phyloP scores from a whole-genome alignment of 495 filamentous ascomycete species.

The Mycothermus thermophilus region DNA sequence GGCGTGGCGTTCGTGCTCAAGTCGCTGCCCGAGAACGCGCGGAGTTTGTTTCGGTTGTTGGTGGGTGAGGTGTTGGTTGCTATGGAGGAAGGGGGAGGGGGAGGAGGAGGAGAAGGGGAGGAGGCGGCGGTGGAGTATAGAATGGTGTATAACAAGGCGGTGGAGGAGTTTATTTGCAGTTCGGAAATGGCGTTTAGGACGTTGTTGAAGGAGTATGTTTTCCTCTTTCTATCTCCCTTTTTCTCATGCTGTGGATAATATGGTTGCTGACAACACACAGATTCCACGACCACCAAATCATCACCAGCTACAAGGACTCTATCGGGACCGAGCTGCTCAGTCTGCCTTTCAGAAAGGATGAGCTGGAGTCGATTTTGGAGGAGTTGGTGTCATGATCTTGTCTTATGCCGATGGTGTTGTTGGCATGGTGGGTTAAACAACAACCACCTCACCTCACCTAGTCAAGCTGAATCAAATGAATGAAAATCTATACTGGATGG shows the following conservation, averaged over 20 bases:
- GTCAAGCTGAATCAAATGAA: too few species aligned
- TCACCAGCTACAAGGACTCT: conserved; percentile 71
- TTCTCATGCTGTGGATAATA: too few species aligned
- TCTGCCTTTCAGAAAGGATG: conserved; percentile 74
- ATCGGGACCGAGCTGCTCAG: conserved; percentile 73
- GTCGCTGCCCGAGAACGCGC: conserved; percentile 82
- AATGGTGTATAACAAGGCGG: conserved; percentile 82
- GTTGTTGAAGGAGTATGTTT: conserved; percentile 70
- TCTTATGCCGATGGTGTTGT: too few species aligned
- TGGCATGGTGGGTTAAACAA: background rate
- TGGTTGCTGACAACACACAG: conserved; percentile 25
- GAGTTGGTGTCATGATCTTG: conserved; percentile 47
- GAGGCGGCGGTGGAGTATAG: conserved; percentile 72
- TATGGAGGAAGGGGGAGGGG: conserved; percentile 40
- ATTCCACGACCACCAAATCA: conserved; percentile 96
- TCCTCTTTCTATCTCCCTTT: background rate
- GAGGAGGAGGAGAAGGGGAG: conserved; percentile 19
- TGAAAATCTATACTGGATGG: too few species aligned
- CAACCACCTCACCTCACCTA: too few species aligned
- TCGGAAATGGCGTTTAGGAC: conserved; percentile 92
- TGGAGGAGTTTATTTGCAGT: conserved; percentile 92
- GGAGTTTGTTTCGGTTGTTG: conserved; percentile 68
- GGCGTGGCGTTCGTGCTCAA: conserved; percentile 84
- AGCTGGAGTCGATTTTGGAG: conserved; percentile 79
- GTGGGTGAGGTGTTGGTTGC: conserved; percentile 71